Evolutionary conservation across 2,329 filamentous ascomycete genomes (phyloP).

Genomic region (Hansfordia pulvinata): DNA sequence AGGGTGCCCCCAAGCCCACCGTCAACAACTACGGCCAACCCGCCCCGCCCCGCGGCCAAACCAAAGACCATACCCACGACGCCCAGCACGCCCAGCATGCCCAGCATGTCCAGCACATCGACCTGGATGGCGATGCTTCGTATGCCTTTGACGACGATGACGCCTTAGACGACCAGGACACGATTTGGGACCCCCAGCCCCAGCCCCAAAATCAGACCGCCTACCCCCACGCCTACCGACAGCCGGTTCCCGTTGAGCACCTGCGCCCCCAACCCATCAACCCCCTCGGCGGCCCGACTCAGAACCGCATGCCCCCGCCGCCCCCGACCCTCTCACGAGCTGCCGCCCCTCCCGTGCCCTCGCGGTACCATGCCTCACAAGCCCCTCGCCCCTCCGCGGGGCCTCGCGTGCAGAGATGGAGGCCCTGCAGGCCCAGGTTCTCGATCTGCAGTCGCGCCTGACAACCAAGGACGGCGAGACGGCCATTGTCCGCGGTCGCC

Average conservation of each 20-base stretch:
- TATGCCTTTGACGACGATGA: no score
- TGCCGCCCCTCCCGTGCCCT: constrained; percentile 13
- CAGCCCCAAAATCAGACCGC: no score
- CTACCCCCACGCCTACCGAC: constrained; percentile 5
- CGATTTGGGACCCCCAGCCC: no score
- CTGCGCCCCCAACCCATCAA: constrained; percentile 9
- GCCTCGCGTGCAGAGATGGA: no score
- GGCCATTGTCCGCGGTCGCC: constrained; percentile 60
- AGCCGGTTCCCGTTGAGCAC: constrained; percentile 7
- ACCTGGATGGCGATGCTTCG: no score
- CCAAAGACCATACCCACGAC: constrained; percentile 44
- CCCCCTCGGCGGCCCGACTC: constrained; percentile 11
- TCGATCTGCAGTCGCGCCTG: constrained; percentile 40
- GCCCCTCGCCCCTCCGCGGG: no score
- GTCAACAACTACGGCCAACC: no score
- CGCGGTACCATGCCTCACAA: constrained; percentile 21
- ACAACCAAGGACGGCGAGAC: constrained; percentile 56
- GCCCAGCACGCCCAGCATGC: no score
- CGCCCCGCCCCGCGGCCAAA: constrained; percentile 29
- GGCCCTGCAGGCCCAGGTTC: constrained; percentile 36
- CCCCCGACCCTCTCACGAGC: constrained; percentile 14
- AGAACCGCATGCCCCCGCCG: constrained; percentile 28
- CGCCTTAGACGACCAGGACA: no score
- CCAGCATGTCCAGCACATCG: no score
- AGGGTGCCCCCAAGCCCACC: constrained; percentile 21